Conservation (phyloP, 306 rosid genomes). For the Vicia villosa region DNA sequence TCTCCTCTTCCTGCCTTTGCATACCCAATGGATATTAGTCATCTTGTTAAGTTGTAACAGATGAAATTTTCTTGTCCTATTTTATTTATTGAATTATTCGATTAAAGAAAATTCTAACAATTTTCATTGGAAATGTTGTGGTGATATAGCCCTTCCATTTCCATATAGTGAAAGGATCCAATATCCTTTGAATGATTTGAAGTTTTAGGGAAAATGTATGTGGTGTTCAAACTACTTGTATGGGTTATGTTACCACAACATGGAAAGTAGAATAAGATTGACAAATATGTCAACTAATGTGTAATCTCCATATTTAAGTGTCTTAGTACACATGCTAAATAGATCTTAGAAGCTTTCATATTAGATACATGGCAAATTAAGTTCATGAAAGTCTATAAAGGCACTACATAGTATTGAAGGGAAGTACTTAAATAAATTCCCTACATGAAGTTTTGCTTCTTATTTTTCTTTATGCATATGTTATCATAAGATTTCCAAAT, state of each 20-base stretch:
- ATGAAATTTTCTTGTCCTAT: neutral
- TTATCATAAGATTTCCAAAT: conserved; percentile 7
- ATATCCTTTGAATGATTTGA: too few species aligned
- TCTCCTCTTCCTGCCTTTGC: conserved; percentile 12
- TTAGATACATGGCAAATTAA: neutral
- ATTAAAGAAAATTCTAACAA: too few species aligned
- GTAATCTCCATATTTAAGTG: conserved; percentile 10
- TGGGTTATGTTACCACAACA: too few species aligned
- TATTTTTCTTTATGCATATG: conserved; percentile 10
- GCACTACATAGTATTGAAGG: conserved; percentile 20
- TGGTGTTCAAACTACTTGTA: too few species aligned
- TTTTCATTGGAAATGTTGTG: too few species aligned
- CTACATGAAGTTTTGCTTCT: conserved; percentile 29
- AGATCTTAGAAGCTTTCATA: conserved; percentile 24
- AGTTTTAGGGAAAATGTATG: too few species aligned
- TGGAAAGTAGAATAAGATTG: too few species aligned
- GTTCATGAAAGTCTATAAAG: conserved; percentile 31
- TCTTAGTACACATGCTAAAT: conserved; percentile 18
- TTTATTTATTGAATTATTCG: neutral
- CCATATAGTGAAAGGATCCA: too few species aligned
- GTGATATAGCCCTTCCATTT: too few species aligned
- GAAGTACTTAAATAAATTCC: conserved; percentile 1
- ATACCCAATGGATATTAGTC: conserved; percentile 43
- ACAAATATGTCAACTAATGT: neutral
- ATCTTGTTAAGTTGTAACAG: conserved; percentile 29